A percentile compares a stretch with the other conserved stretches of the same genome.
Conservation (phyloP, 2,329 filamentous ascomycete species). For the Aspergillus sojae region DNA sequence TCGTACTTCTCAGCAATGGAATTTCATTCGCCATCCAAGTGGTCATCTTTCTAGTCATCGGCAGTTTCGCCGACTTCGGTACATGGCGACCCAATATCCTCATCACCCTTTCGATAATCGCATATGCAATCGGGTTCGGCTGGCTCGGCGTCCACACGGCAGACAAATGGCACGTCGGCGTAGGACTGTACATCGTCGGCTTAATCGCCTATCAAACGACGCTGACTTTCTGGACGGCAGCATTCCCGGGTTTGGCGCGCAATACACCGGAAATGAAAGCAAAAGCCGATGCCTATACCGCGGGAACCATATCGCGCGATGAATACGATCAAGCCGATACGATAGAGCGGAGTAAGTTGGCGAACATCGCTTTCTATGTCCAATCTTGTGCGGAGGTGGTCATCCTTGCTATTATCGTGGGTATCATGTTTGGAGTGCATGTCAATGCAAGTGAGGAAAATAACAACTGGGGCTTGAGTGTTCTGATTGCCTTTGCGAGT, state of each 20-base stretch:
- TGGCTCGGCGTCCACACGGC: conserved; percentile 67
- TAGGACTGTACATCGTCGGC: conserved; percentile 67
- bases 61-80: conserved; percentile 63
- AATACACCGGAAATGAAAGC: conserved; percentile 56
- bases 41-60: conserved; percentile 51
- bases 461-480: conserved; percentile 69
- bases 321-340: conserved; percentile 65
- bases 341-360: conserved; percentile 65
- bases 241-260: conserved; percentile 60
- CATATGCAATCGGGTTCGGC: conserved; percentile 66
- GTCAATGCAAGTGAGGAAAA: conserved; percentile 61
- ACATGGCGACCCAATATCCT: conserved; percentile 65
- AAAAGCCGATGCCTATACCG: conserved; percentile 53
- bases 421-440: conserved; percentile 62
- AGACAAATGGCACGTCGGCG: conserved; percentile 61
- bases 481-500: conserved; percentile 66
- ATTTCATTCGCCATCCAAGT: conserved; percentile 70
- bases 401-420: conserved; percentile 66
- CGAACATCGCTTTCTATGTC: conserved; percentile 66
- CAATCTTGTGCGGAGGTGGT: conserved; percentile 65
- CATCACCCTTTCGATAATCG: conserved; percentile 61
- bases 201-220: conserved; percentile 68
- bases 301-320: conserved; percentile 57
- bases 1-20: conserved; percentile 67
- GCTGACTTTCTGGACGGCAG: conserved; percentile 70